Conservation (phyloP, 2,329 filamentous ascomycete species). For the Acrodontium crateriforme region DNA sequence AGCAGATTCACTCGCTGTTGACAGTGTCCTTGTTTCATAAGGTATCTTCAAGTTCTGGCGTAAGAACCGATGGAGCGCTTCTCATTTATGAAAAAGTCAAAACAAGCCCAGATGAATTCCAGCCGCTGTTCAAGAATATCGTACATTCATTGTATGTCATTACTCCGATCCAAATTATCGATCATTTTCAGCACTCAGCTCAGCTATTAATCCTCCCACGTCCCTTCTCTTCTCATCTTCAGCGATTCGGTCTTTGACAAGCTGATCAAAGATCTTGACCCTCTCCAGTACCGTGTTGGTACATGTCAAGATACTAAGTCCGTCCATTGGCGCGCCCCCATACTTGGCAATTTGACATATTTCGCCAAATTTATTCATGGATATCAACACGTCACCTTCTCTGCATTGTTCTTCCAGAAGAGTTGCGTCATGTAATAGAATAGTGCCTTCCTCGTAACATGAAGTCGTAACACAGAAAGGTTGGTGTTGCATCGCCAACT, state of each 20-base stretch:
- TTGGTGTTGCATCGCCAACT: slow-evolving; percentile 79
- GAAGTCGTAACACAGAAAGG: slow-evolving; percentile 85
- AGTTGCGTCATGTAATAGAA: slow-evolving; percentile 58
- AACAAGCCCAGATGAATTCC: neutral
- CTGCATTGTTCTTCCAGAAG: slow-evolving; percentile 64
- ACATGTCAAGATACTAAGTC: slow-evolving; percentile 62
- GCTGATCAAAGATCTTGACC: slow-evolving; percentile 62
- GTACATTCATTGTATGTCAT: neutral
- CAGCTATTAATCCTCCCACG: slow-evolving; percentile 63
- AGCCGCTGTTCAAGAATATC: neutral
- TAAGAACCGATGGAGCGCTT: neutral
- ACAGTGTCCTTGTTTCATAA: neutral
- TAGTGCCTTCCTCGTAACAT: slow-evolving; percentile 60
- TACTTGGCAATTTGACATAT: slow-evolving; percentile 86
- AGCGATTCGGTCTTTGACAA: slow-evolving; percentile 59
- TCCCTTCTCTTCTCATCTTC: slow-evolving; percentile 68
- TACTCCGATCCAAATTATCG: slow-evolving; percentile 4
- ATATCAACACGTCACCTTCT: slow-evolving; percentile 62
- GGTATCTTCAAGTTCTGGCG: neutral
- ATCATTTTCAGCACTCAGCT: slow-evolving; percentile 75
- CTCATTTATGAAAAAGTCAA: neutral
- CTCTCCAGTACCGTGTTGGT: slow-evolving; percentile 61
- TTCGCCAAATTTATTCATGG: slow-evolving; percentile 79
- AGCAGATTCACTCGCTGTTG: too few relatives aligned
- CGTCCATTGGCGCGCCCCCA: slow-evolving; percentile 70